A percentile compares a stretch with the other conserved stretches of the same genome.
Conservation (phyloP, 2,329 filamentous ascomycete species). For the Fusarium sp. region DNA sequence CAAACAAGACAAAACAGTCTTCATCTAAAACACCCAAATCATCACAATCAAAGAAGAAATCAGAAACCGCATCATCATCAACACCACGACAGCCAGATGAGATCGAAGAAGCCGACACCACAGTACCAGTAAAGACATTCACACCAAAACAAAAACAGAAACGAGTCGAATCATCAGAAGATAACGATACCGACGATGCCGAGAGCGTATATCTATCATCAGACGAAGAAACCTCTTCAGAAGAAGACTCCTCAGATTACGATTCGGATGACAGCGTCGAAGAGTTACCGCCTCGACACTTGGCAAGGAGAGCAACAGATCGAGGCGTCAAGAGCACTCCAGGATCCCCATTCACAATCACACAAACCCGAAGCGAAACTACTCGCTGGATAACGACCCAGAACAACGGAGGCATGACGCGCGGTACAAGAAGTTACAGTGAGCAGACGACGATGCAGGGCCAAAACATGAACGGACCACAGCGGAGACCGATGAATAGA, state of each 20-base stretch:
- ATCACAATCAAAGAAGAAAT: constrained; percentile 2
- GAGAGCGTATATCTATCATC: constrained; percentile 42
- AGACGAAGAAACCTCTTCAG: constrained; percentile 27
- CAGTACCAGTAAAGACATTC: constrained; percentile 7
- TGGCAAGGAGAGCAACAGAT: constrained; percentile 23
- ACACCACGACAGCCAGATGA: constrained; percentile 31
- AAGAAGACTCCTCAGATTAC: constrained; percentile 30
- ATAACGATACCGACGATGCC: constrained; percentile 22
- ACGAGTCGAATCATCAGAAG: constrained; percentile 18
- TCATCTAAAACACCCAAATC: constrained; percentile 5
- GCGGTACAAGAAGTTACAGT: constrained; percentile 33
- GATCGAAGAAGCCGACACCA: constrained; percentile 33
- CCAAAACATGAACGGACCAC: constrained; percentile 17
- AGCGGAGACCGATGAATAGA: constrained; percentile 16
- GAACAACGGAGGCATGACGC: constrained; percentile 25
- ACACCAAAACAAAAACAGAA: constrained; percentile 17
- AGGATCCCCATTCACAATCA: constrained; percentile 26
- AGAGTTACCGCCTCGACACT: constrained; percentile 23
- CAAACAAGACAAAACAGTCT: constrained; percentile 8
- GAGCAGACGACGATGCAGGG: constrained; percentile 41
- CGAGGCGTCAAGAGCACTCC: constrained; percentile 4
- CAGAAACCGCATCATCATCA: not conserved
- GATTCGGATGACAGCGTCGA: constrained; percentile 28
- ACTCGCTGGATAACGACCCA: constrained; percentile 42
- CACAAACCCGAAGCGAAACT: constrained; percentile 37